These are phyloP conservation scores for Colletotrichum simmondsii DNA, from an alignment of 2,329 filamentous ascomycete genomes.

Conservation along the genomic window DNA sequence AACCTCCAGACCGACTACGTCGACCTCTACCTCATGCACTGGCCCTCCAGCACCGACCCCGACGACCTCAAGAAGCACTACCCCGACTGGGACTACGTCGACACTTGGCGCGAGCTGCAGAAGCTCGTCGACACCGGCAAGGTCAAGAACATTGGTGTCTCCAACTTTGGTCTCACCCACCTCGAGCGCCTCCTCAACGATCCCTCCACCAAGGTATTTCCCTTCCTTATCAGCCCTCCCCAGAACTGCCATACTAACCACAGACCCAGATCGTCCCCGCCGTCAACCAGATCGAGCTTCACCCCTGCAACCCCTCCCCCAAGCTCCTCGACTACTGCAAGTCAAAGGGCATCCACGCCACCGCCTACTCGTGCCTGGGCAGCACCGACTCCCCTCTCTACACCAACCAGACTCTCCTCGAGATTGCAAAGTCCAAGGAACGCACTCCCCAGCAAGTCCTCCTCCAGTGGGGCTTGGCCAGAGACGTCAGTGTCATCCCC, in stretches of 20 bases:
- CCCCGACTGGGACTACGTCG: slow-evolving; percentile 83
- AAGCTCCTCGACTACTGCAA: slow-evolving; percentile 80
- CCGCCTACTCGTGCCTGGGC: slow-evolving; percentile 80
- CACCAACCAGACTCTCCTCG: slow-evolving; percentile 71
- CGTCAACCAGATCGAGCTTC: slow-evolving; percentile 86
- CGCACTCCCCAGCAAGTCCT: slow-evolving; percentile 81
- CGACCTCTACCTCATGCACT: slow-evolving; percentile 79
- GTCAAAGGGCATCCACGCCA: slow-evolving; percentile 79
- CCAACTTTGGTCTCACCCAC: slow-evolving; percentile 86
- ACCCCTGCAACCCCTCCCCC: slow-evolving; percentile 84
- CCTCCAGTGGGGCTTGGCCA: slow-evolving; percentile 82
- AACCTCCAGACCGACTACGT: slow-evolving; percentile 73
- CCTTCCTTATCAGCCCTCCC: background rate
- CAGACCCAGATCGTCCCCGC: slow-evolving; percentile 63
- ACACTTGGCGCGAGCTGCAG: slow-evolving; percentile 81
- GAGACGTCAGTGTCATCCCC: slow-evolving; percentile 86
- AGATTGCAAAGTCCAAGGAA: slow-evolving; percentile 73
- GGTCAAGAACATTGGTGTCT: slow-evolving; percentile 84
- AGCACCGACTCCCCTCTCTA: slow-evolving; percentile 76
- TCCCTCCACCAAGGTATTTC: slow-evolving; percentile 67
- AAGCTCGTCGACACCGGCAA: slow-evolving; percentile 76
- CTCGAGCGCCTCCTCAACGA: slow-evolving; percentile 80
- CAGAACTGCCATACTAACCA: background rate
- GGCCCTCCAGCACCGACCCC: slow-evolving; percentile 74
- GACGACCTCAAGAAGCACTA: slow-evolving; percentile 73